Base-by-base conservation (phyloP, 2,329 filamentous ascomycete species). In the Aaosphaeria arxii region DNA sequence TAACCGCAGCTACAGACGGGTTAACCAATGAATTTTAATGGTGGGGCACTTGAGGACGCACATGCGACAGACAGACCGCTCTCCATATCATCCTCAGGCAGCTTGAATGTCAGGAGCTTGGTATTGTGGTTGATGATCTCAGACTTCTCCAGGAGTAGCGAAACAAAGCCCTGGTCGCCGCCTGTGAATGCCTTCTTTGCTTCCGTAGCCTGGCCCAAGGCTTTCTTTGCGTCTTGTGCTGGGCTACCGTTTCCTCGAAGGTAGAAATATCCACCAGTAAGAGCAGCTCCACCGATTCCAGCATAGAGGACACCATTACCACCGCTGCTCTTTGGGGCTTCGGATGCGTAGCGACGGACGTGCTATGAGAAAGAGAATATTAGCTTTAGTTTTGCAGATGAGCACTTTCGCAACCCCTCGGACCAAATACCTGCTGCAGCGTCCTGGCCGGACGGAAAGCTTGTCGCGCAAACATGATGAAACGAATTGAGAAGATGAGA, bases 51-150 rank as follows among this genome's bases (percentile, higher is more conserved):
- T 39, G 43, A 7, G 5, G 31, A 70, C 76, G 55, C 61, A 81
- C 89, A 96, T 49, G 92, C 85, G 54, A 96, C 77, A 33, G 81
- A 74, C 50, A 99, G 76, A 40, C 94, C 94, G 49, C 89, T 92
- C 45, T 95, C 86, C 73, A 87, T 83, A 69, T 96, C 87, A 54
- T 83, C 79, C 70, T 95, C 88, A 11, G 89, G 89, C 40, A 97
- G 84, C 63, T 86, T 84, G 74, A 99, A 97, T 61, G 88, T 85
- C 69, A 97, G 80, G 62, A 83, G 86, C 84, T 97, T 97, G 62
- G 91, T 95, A 80, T 97, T 97, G 80, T 91, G 88, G 78, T 90
- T 96, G 75, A 96, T 74, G 41, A 78, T 74, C 74, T 95, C 87
- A 43, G 91, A 81, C 47, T 86, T 84, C 48, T 89, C 83, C 48